Evolutionary conservation across 192 early-diverging fungal species (phyloP).

Genomic region (Coemansia umbellata): DNA sequence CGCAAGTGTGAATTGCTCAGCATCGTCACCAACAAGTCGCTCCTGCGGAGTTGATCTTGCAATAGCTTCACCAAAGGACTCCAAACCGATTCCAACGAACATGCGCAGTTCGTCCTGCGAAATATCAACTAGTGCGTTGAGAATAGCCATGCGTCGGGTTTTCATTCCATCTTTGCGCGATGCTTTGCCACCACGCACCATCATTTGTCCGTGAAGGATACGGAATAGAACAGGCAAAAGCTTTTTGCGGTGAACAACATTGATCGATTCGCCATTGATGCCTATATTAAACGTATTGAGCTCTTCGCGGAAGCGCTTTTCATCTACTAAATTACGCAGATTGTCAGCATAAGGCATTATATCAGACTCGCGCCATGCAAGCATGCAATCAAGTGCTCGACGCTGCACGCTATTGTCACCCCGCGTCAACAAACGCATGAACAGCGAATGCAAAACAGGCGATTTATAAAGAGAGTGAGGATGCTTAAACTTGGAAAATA

Average conservation of each 20-base stretch:
- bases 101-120: constrained; percentile 58
- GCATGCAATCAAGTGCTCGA: constrained; percentile 76
- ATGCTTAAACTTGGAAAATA: constrained; percentile 37
- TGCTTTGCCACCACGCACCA: constrained; percentile 70
- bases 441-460: constrained; percentile 32
- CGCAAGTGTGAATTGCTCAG: constrained; percentile 39
- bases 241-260: constrained; percentile 62
- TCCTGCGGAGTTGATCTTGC: constrained; percentile 33
- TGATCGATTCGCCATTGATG: constrained; percentile 56
- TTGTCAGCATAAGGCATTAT: constrained; percentile 72
- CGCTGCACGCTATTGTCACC: constrained; percentile 79
- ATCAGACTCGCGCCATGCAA: constrained; percentile 72
- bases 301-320: constrained; percentile 88
- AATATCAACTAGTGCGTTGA: constrained; percentile 75
- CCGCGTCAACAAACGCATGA: constrained; percentile 70
- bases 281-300: constrained; percentile 73
- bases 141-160: constrained; percentile 75
- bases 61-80: constrained; percentile 59
- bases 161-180: constrained; percentile 66
- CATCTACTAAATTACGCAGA: constrained; percentile 73
- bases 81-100: constrained; percentile 80
- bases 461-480: constrained; percentile 26
- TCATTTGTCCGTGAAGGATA: constrained; percentile 87
- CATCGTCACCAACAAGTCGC: constrained; percentile 23
- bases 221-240: constrained; percentile 75